phyloP scores from a whole-genome alignment of 768 basidiomycete genomes.

The Sistotremastrum niveocremeum region DNA sequence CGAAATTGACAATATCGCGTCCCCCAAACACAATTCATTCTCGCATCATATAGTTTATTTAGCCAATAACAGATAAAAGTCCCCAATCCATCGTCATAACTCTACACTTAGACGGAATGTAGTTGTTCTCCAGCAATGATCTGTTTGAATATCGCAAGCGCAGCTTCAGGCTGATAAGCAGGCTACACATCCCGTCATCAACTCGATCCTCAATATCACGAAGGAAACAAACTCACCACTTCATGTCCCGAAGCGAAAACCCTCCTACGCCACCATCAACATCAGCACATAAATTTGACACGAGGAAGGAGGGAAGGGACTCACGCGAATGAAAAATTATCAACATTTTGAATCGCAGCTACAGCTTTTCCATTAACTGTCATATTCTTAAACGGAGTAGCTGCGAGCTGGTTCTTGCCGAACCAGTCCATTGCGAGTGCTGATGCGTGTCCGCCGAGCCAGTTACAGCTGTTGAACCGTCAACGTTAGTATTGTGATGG shows the following conservation, averaged over 20 bases:
- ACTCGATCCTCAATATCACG: background rate
- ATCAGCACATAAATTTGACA: background rate
- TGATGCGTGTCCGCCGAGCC: constrained; percentile 24
- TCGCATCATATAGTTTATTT: too few relatives aligned
- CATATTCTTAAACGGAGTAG: constrained; percentile 34
- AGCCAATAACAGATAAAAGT: too few relatives aligned
- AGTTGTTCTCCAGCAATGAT: constrained; percentile 35
- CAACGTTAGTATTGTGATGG: background rate
- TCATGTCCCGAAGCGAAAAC: constrained; percentile 48
- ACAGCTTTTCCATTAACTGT: constrained; percentile 38
- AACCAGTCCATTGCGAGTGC: constrained; percentile 16
- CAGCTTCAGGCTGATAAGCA: constrained; percentile 45
- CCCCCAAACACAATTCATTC: too few relatives aligned
- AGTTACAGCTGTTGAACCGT: constrained; percentile 11
- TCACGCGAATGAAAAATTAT: constrained; percentile 55
- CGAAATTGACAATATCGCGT: too few relatives aligned
- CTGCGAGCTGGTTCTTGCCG: constrained; percentile 2
- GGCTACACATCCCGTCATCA: constrained; percentile 23
- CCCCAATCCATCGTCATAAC: too few relatives aligned
- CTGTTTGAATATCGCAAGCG: constrained; percentile 47
- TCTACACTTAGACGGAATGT: constrained; percentile 27
- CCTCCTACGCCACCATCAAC: constrained; percentile 21
- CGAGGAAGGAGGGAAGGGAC: constrained; percentile 12
- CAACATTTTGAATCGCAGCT: constrained; percentile 49
- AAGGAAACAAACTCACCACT: constrained; percentile 31